These are phyloP conservation scores for Rubus parviflorus DNA, from an alignment of 306 rosid species.

Conservation along the genomic window DNA sequence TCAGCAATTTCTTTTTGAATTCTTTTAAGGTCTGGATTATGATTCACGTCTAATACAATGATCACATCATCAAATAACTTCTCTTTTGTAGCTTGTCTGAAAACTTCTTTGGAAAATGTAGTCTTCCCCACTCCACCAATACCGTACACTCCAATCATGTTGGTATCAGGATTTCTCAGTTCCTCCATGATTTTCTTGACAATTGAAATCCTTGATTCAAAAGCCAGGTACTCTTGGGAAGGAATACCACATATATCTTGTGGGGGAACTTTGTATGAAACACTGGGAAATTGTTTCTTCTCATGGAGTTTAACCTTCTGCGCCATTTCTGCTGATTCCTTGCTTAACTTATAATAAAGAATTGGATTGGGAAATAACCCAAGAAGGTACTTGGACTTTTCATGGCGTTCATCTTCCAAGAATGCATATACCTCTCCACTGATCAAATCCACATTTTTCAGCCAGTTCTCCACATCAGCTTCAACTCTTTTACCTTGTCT, in stretches of 20 bases:
- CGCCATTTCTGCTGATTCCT: slow-evolving; percentile 3
- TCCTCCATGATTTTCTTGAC: slow-evolving; percentile 20
- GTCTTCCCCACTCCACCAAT: slow-evolving; percentile 34
- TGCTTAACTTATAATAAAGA: slow-evolving; percentile 10
- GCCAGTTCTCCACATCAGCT: slow-evolving; percentile 21
- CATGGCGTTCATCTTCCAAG: background rate
- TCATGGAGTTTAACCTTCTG: background rate
- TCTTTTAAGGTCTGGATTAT: slow-evolving; percentile 8
- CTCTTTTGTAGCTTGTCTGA: background rate
- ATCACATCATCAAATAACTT: slow-evolving; percentile 23
- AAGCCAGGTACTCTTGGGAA: slow-evolving; percentile 10
- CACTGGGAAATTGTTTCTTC: background rate
- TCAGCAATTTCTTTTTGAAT: slow-evolving; percentile 25
- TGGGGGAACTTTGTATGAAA: background rate
- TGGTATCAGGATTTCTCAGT: slow-evolving; percentile 7
- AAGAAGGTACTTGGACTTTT: background rate
- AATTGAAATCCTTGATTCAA: slow-evolving; percentile 22
- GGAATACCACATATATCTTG: background rate
- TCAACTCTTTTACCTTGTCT: slow-evolving; percentile 10
- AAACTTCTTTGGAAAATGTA: slow-evolving; percentile 17
- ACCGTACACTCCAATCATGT: slow-evolving; percentile 25
- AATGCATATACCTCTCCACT: background rate
- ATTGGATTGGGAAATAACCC: slow-evolving; percentile 19
- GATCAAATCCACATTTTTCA: background rate
- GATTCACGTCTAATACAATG: slow-evolving; percentile 8